These are phyloP conservation scores for Fraxinus velutina DNA, from an alignment of 305 asterid species.

Conservation along the genomic window DNA sequence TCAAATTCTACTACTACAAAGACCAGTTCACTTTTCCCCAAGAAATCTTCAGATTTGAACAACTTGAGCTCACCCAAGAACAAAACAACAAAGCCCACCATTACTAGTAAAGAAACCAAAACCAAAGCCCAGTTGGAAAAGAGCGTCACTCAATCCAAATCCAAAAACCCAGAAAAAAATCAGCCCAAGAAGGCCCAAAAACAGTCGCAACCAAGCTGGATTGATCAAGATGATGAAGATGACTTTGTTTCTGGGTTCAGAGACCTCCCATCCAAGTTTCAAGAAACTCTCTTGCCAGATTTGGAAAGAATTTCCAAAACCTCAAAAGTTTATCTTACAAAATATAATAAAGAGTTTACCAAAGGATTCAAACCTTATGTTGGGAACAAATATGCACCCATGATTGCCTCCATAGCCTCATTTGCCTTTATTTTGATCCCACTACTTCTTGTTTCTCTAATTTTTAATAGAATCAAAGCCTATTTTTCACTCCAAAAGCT, in stretches of 20 bases:
- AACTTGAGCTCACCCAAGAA: constrained; percentile 37
- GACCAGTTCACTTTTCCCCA: constrained; percentile 24
- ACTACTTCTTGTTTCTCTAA: constrained; percentile 63
- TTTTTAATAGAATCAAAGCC: constrained; percentile 66
- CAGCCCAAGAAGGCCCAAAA: constrained; percentile 34
- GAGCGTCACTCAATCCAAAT: constrained; percentile 14
- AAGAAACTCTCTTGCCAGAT: constrained; percentile 74
- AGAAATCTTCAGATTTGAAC: constrained; percentile 54
- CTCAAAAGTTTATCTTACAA: constrained; percentile 51
- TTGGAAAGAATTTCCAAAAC: constrained; percentile 68
- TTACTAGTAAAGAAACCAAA: constrained; percentile 29
- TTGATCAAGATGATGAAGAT: constrained; percentile 46
- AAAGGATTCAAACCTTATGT: constrained; percentile 73
- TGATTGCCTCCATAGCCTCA: constrained; percentile 57
- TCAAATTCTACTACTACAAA: constrained; percentile 44
- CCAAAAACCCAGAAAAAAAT: constrained; percentile 26
- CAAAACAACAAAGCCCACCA: constrained; percentile 41
- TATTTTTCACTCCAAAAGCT: constrained; percentile 77
- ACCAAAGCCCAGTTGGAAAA: constrained; percentile 30
- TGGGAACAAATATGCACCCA: constrained; percentile 75
- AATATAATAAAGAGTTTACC: constrained; percentile 72
- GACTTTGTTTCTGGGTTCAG: constrained; percentile 66
- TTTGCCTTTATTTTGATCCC: constrained; percentile 72
- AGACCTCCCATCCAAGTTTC: constrained; percentile 70
- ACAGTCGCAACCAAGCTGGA: constrained; percentile 32